Evolutionary conservation across 179 eudicot genomes (phyloP).

Genomic region (Beta corolliflora): DNA sequence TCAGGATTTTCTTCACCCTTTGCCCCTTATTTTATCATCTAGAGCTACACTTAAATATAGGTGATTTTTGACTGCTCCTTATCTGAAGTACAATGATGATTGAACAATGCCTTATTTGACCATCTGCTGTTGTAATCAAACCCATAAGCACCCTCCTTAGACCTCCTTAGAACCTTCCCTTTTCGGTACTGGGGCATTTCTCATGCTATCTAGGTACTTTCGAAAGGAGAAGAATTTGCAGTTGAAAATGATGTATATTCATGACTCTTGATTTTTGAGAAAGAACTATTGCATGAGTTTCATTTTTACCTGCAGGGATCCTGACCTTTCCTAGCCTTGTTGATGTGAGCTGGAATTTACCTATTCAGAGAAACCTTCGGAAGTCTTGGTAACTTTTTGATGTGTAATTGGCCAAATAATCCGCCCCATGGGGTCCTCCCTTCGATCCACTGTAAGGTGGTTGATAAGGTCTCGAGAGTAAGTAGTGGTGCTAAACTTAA

Average conservation of each 20-base stretch:
- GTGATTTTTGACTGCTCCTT: not conserved
- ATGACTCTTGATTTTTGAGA: not conserved
- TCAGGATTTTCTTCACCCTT: not conserved
- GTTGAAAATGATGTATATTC: not conserved
- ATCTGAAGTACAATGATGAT: not conserved
- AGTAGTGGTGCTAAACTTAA: too few species aligned
- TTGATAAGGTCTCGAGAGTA: too few species aligned
- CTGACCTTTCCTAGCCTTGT: not conserved
- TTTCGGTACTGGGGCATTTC: too few species aligned
- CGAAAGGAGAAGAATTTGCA: not conserved
- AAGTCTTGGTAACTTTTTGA: not conserved
- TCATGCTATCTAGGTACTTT: not conserved
- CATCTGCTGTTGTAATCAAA: not conserved
- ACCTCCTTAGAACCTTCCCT: too few species aligned
- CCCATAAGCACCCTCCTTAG: too few species aligned
- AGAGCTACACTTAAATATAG: not conserved
- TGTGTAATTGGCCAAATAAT: not conserved
- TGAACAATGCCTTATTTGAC: not conserved
- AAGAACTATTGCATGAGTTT: not conserved
- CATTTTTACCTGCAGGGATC: not conserved
- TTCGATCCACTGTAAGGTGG: too few species aligned
- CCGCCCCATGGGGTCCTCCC: too few species aligned
- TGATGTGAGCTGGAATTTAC: not conserved
- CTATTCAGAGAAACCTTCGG: not conserved
- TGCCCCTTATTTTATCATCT: not conserved